These are phyloP conservation scores for Hevea brasiliensis DNA, from an alignment of 345 rosid species.

Conservation along the genomic window DNA sequence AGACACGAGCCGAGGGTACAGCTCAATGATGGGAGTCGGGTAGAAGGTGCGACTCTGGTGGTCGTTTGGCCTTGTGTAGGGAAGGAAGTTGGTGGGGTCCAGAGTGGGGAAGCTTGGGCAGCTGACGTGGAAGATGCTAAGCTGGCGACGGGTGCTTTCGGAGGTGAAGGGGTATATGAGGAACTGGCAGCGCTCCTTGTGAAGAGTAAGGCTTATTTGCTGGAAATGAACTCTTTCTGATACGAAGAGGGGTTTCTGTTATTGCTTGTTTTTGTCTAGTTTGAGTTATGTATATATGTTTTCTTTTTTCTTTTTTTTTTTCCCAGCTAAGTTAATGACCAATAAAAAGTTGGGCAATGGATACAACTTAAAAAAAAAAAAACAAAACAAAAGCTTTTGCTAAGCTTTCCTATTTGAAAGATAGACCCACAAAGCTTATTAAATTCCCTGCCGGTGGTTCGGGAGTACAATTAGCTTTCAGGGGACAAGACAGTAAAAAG, in stretches of 20 bases:
- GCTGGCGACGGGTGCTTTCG: slow-evolving; percentile 45
- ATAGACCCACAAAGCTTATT: too few relatives aligned
- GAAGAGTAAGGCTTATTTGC: slow-evolving; percentile 30
- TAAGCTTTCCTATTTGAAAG: too few relatives aligned
- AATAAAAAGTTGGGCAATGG: too few relatives aligned
- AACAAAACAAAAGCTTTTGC: too few relatives aligned
- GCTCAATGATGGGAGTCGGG: slow-evolving; percentile 23
- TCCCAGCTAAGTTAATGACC: too few relatives aligned
- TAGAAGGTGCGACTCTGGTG: slow-evolving; percentile 44
- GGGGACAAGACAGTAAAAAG: neutral
- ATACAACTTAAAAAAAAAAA: too few relatives aligned
- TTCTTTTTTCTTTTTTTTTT: too few relatives aligned
- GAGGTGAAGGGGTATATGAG: slow-evolving; percentile 25
- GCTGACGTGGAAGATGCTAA: slow-evolving; percentile 45
- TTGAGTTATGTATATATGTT: too few relatives aligned
- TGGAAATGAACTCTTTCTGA: slow-evolving; percentile 55
- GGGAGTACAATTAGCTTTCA: neutral
- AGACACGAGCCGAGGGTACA: slow-evolving; percentile 34
- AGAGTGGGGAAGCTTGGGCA: slow-evolving; percentile 35
- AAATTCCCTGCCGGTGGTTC: neutral
- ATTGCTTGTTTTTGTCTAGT: too few relatives aligned
- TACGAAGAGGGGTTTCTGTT: too few relatives aligned
- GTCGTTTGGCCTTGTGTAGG: slow-evolving; percentile 37
- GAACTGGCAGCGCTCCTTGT: slow-evolving; percentile 38
- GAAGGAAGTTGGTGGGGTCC: slow-evolving; percentile 9